A percentile compares a stretch with the other conserved stretches of the same genome.
Evolutionary conservation across 2,329 filamentous ascomycete genomes (phyloP).

Genomic region (Aureobasidium uvarum): DNA sequence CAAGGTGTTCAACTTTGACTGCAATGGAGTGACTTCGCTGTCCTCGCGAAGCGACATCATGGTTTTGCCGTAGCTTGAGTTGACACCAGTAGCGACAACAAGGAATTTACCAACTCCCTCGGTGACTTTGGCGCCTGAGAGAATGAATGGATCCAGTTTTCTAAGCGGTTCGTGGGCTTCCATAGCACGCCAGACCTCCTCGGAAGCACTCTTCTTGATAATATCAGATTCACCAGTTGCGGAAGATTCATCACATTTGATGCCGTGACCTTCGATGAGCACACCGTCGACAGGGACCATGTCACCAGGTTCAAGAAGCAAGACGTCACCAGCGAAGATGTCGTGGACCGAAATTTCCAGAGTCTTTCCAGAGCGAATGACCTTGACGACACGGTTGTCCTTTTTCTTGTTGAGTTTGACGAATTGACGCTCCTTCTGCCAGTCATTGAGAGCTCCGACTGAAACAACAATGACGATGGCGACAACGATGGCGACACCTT

Average conservation of each 20-base stretch:
- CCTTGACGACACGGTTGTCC: constrained; percentile 70
- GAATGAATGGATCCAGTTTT: constrained; percentile 80
- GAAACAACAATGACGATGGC: constrained; percentile 74
- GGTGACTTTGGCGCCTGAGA: constrained; percentile 77
- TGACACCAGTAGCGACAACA: constrained; percentile 69
- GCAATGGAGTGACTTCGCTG: constrained; percentile 73
- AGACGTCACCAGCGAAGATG: constrained; percentile 69
- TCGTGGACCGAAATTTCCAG: constrained; percentile 69
- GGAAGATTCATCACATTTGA: constrained; percentile 71
- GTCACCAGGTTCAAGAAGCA: constrained; percentile 71
- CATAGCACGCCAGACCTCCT: constrained; percentile 65
- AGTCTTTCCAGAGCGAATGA: constrained; percentile 70
- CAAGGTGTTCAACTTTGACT: constrained; percentile 72
- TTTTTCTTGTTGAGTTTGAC: constrained; percentile 79
- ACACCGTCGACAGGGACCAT: constrained; percentile 71
- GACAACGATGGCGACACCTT: constrained; percentile 75
- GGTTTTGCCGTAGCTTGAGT: constrained; percentile 74
- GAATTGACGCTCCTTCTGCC: constrained; percentile 78
- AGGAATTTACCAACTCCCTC: constrained; percentile 74
- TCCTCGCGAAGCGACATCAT: constrained; percentile 76
- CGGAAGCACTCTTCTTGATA: constrained; percentile 63
- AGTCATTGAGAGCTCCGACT: constrained; percentile 76
- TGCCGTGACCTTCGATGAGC: constrained; percentile 64
- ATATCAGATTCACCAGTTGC: constrained; percentile 74
- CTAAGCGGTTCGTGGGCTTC: constrained; percentile 59